These are phyloP conservation scores for Lablab purpureus DNA, from an alignment of 306 rosid species.

Conservation along the genomic window DNA sequence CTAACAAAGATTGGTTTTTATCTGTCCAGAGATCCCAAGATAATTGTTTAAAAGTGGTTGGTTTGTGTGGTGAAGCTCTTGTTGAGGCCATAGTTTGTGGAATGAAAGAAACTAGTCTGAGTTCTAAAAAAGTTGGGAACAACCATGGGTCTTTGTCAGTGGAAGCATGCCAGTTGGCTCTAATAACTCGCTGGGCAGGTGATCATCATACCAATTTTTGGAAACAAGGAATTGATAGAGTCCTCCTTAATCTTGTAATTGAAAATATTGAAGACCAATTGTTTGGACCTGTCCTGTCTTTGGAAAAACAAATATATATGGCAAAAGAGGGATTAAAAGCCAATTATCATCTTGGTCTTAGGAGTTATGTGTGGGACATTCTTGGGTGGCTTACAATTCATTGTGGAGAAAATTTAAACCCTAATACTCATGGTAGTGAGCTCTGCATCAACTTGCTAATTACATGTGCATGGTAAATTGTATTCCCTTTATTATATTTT, in stretches of 20 bases:
- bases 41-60: conserved; percentile 54
- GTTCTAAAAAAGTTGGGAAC: conserved; percentile 54
- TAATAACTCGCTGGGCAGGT: conserved; percentile 82
- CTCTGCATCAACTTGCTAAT: conserved; percentile 64
- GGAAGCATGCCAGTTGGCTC: conserved; percentile 85
- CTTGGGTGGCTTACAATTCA: conserved; percentile 85
- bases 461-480: conserved; percentile 75
- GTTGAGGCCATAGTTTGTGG: conserved; percentile 70
- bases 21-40: conserved; percentile 72
- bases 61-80: conserved; percentile 68
- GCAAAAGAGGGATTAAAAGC: conserved; percentile 60
- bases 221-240: conserved; percentile 72
- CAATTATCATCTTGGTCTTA: conserved; percentile 58
- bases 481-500: conserved; percentile 33
- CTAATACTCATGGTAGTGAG: conserved; percentile 48
- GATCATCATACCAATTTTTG: conserved; percentile 78
- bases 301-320: conserved; percentile 68
- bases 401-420: conserved; percentile 66
- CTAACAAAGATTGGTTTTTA: conserved; percentile 38
- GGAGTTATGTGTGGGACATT: conserved; percentile 82
- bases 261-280: conserved; percentile 57
- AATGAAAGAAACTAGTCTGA: conserved; percentile 56
- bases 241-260: conserved; percentile 76
- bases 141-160: conserved; percentile 58
- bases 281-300: conserved; percentile 49